Conservation (phyloP, 192 early-diverging fungal species). For the Coemansia sp. region DNA sequence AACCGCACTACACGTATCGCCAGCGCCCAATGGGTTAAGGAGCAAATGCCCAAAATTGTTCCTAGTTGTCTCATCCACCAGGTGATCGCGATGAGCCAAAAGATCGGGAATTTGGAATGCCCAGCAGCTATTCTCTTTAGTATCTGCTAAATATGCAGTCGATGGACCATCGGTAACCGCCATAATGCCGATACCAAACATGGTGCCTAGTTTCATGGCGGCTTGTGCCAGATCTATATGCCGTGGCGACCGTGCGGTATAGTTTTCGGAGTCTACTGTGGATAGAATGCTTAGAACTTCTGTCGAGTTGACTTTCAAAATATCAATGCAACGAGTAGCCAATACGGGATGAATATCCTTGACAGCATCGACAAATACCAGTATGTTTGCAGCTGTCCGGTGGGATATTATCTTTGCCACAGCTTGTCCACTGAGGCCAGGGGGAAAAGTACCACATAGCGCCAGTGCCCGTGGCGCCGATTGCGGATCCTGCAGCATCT, state of each 20-base stretch:
- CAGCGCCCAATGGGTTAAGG: slow-evolving; percentile 47
- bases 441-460: slow-evolving; percentile 33
- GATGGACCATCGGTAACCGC: slow-evolving; percentile 38
- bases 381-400: slow-evolving; percentile 4
- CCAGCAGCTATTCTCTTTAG: background rate
- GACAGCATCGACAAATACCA: slow-evolving; percentile 39
- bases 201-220: slow-evolving; percentile 5
- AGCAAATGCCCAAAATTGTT: background rate
- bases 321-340: slow-evolving; percentile 19
- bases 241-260: background rate
- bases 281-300: slow-evolving; percentile 15
- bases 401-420: slow-evolving; percentile 14
- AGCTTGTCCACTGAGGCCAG: slow-evolving; percentile 10
- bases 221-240: slow-evolving; percentile 6
- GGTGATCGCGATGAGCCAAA: slow-evolving; percentile 11
- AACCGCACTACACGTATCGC: slow-evolving; percentile 41
- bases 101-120: slow-evolving; percentile 27
- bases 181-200: slow-evolving; percentile 10
- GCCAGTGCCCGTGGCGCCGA: slow-evolving; percentile 24
- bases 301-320: slow-evolving; percentile 33
- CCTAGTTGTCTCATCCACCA: slow-evolving; percentile 1
- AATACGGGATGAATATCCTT: slow-evolving; percentile 26
- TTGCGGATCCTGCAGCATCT: slow-evolving; percentile 3
- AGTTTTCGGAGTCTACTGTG: background rate
- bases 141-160: slow-evolving; percentile 20